Evolutionary conservation across 495 filamentous ascomycete genomes (phyloP), one percentile per base, ranked within the genome.

Genomic region (Clavariopsis aquatica): DNA sequence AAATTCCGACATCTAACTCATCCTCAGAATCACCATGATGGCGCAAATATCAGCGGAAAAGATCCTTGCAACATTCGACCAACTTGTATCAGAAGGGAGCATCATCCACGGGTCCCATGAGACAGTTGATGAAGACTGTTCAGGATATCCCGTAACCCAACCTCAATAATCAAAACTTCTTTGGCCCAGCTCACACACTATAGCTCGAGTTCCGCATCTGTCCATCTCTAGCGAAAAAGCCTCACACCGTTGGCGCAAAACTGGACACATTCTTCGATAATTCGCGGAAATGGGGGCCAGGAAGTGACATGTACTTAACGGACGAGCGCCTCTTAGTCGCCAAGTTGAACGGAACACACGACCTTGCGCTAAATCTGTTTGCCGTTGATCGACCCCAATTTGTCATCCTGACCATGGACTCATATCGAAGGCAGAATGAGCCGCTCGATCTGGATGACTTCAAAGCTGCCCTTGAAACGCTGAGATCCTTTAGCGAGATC

Each of bases 141-240:
- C 36, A 8, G 63, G 63, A 24, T 66, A 66, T 55, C 55, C 55
- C 27, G 63, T 66, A 49, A 34, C n/a, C 17, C 52, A 13, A 29
- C 13, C 55, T 2, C 38, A 41, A 49, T n/a, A 3, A 24, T 3
- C 47, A 24, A n/a, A 10, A 7, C 17, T 12, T 36, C 24, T 23
- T 34, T n/a, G 8, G 24, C 19, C 27, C 46, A 15, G 54, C 34
- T 26, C 34, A 20, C 49, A 26, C 12, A 1, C 38, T 7, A 7
- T 38, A 66, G 63, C 24, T 66, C 31, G 63, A 66, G 31, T 66
- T 66, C 56, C 63, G 63, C 29, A 60, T 60, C 24, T 60, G 63
- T 24, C 55, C 55, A 27, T 52, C 63, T 3, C 19, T 66, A 0
- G 12, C 34, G 1, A 54, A 49, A 20, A 66, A 66, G 26, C 63